phyloP scores from a whole-genome alignment of 495 filamentous ascomycete genomes.

The Aspergillus wentii region DNA sequence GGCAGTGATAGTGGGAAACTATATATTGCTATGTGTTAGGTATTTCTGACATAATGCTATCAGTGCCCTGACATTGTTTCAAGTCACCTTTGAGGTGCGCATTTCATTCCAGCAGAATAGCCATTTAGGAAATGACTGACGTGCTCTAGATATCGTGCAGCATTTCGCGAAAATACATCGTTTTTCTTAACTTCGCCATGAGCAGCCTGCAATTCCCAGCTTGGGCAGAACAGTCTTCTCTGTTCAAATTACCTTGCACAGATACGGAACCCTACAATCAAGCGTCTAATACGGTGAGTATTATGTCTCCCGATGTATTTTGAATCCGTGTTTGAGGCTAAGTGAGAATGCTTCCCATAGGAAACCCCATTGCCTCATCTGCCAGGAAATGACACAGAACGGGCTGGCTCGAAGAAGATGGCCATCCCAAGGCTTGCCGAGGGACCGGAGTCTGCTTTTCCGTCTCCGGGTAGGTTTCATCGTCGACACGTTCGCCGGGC shows the following conservation, averaged over 20 bases:
- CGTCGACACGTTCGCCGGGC: conserved; percentile 42
- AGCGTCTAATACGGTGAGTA: conserved; percentile 22
- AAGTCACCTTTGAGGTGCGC: too few relatives aligned
- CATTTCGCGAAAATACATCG: background rate
- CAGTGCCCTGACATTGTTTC: too few relatives aligned
- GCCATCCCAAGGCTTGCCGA: conserved; percentile 39
- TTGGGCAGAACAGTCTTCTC: conserved; percentile 25
- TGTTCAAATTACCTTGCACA: conserved; percentile 25
- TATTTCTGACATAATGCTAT: conserved; percentile 6
- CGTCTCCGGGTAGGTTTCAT: conserved; percentile 32
- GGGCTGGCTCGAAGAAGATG: conserved; percentile 27
- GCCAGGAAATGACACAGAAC: conserved; percentile 12
- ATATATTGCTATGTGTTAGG: background rate
- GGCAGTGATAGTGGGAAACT: background rate
- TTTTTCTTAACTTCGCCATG: conserved; percentile 12
- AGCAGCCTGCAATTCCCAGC: conserved; percentile 19
- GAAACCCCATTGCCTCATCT: conserved; percentile 18
- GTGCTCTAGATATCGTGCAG: background rate
- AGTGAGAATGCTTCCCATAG: conserved; percentile 8
- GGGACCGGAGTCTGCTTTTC: conserved; percentile 31
- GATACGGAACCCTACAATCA: conserved; percentile 26
- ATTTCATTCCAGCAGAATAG: background rate
- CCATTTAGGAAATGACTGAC: background rate
- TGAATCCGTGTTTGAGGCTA: background rate
- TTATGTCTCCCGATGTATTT: background rate